Percentiles rank a stretch among this genome's conserved stretches.
Evolutionary conservation across 352 stramenopile species (phyloP).

Genomic region (Phytophthora pluvialis): DNA sequence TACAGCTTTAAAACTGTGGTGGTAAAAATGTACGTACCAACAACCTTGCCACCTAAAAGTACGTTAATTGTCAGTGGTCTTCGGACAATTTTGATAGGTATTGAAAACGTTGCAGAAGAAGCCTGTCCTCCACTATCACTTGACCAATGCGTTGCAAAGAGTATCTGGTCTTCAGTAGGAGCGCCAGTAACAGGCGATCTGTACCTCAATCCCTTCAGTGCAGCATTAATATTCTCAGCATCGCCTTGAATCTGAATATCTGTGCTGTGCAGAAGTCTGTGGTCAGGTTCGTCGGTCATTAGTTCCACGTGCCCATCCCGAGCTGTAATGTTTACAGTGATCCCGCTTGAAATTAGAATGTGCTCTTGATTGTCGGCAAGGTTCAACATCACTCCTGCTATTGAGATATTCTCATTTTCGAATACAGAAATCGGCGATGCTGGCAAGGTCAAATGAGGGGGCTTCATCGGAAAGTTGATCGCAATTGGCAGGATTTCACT

Average conservation of each 20-base stretch:
- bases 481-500: constrained; percentile 18
- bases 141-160: constrained; percentile 18
- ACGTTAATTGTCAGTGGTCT: constrained; percentile 18
- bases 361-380: neutral
- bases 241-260: constrained; percentile 20
- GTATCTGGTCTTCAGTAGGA: constrained; percentile 18
- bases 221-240: constrained; percentile 33
- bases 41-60: constrained; percentile 8
- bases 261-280: neutral
- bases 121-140: neutral
- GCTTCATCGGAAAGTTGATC: constrained; percentile 11
- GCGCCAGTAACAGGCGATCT: constrained; percentile 1
- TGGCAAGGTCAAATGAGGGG: constrained; percentile 17
- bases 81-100: constrained; percentile 20
- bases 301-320: constrained; percentile 11
- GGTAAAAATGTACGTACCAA: constrained; percentile 17
- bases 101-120: constrained; percentile 1
- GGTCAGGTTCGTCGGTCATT: neutral
- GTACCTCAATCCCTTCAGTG: constrained; percentile 23
- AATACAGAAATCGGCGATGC: constrained; percentile 16
- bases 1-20: neutral
- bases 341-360: constrained; percentile 2
- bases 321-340: constrained; percentile 19
- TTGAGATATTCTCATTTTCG: constrained; percentile 7
- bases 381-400: constrained; percentile 5